Base-by-base conservation (phyloP, 495 filamentous ascomycete genomes). In the Penicillium psychrofluorescens region DNA sequence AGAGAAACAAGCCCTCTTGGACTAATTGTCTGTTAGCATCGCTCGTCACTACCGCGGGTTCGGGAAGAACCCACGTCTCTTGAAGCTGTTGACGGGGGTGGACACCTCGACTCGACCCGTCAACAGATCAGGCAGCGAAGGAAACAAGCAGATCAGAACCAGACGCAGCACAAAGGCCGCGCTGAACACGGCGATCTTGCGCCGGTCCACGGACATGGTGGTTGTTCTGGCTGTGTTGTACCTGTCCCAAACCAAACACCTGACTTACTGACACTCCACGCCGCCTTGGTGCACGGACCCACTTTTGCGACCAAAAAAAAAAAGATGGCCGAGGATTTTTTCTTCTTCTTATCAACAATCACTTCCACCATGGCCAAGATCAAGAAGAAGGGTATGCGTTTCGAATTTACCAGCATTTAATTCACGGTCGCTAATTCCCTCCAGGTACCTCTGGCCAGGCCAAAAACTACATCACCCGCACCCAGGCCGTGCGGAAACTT, bases 391-490 rank as follows among this genome's bases (percentile, higher is more conserved):
- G 90, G 83, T 83, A 65, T 44, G 57, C 4, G 22, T 4, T 22
- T 4, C 2, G 22, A 22, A 4, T 22, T 22, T 22, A 2, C 0
- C 2, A 22, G 6, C 22, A 3, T 22, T 28, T 28, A 33, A 36
- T 51, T 46, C 29, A 28, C 35, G 35, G 11, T 46, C 10, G 16
- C 61, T 66, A 43, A 64, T 34, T 41, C 14, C 48, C 29, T 28
- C 15, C 43, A 88, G 84, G 92, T 56, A 85, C 84, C 58, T 79
- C 89, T 60, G 92, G 92, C 69, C 80, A 85, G 68, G 90, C 92
- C 73, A 96, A 91, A 72, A 97, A 97, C 78, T 98, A 90, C 75
- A 91, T 97, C 51, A 96, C 91, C 37, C 80, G 92, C 65, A 95
- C 90, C 3, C 89, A 95, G 66, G 92, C 94, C 11, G 89, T 97